Base-by-base conservation (phyloP, 2,329 filamentous ascomycete genomes). In the Cadophora luteo-olivacea region DNA sequence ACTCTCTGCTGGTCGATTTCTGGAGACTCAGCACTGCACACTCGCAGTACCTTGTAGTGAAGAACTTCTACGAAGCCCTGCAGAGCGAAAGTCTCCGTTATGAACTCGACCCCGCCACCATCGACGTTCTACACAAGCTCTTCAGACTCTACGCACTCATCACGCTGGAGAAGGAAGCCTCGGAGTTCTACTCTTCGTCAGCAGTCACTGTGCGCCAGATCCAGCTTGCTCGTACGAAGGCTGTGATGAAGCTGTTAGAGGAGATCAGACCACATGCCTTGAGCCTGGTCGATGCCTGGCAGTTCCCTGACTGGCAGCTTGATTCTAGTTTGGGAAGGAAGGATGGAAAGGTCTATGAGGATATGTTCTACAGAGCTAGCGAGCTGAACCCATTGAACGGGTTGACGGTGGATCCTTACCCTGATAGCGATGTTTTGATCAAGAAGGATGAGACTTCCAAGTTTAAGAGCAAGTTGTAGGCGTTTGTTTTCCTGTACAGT, bases 331-430 rank as follows among this genome's bases (percentile, higher is more conserved):
- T 94, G 49, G 91, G 92, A 1, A 83, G 91, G 1, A 86, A 86
- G 54, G 91, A 94, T 69, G 91, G 92, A 24, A 89, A 91, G 74
- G 91, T 93, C 0, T 94, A 94, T 73, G 89, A 92, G 78, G 91
- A 93, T 74, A 84, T 94, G 82, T 94, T 93, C 80, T 82, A 89
- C 75, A 82, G 91, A 16, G 92, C 91, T 0, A 89, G 87, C 69
- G 85, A 92, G 81, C 80, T 91, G 74, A 94, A 94, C 75, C 91
- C 91, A 1, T 80, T 94, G 55, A 94, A 94, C 76, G 84, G 87
- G 22, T 82, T 92, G 66, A 89, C 89, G 0, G 87, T 93, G 67
- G 90, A 94, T 73, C 90, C 91, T 0, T 91, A 93, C 77, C 91
- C 91, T 7, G 84, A 89, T 73, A 89, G 81, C 68, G 82, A 82